Evolutionary conservation across 805 yeast genomes (phyloP), one percentile per base, ranked within the genome.

Genomic region (Grigorovia yakushimaensis): DNA sequence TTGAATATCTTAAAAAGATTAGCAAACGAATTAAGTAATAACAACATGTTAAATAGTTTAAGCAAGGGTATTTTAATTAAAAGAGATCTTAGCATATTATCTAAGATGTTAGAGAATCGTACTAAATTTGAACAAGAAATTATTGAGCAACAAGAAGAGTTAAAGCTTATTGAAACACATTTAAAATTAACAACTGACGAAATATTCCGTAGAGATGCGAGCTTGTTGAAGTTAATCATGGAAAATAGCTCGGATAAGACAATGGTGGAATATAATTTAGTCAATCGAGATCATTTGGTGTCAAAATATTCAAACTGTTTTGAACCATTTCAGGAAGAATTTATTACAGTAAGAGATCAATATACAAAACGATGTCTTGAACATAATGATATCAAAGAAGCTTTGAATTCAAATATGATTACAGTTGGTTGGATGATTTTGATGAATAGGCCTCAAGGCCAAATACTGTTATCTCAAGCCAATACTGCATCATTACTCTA

Each of bases 311-410:
- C 68, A 27, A 71, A 68, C 30, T 72, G 76, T 1, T 81, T 84
- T 80, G 77, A 74, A 38, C 81, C 80, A 2, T 87, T 84, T 59
- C 68, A 78, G 22, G 84, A 82, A 47, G 95, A 86, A 54, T 74
- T 82, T 50, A 78, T 88, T 61, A 76, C 78, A 46, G 79, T 84
- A 2, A 71, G 88, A 62, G 94, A 87, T 52, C 56, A 84, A 49
- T 75, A 79, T 51, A 78, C 84, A 3, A 85, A 88, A 2, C 65
- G 78, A 22, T 80, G 82, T 48, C 64, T 85, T 47, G 69, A 79
- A 1, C 68, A 76, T 15, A 85, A 85, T 8, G 84, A 82, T 57
- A 66, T 78, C 46, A 67, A 73, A 20, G 64, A 72, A 45, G 86
- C 88, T 2, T 65, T 79, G 15, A 65, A 73, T 40, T 70, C 81